Base-by-base conservation (phyloP, 495 filamentous ascomycete genomes). In the Hypoxylon lenormandii region DNA sequence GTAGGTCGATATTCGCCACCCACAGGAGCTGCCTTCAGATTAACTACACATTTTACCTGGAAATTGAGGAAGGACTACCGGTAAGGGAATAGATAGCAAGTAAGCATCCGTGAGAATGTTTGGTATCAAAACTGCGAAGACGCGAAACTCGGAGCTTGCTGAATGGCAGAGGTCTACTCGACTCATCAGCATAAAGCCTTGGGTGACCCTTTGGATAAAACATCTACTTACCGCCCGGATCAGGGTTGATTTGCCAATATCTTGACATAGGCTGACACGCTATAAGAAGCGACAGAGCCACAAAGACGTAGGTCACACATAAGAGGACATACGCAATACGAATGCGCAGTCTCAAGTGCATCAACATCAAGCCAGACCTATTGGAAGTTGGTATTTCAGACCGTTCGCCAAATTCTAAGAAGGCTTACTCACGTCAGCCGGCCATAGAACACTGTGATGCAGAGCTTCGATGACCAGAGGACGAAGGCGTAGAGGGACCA, bases 401-500 rank as follows among this genome's bases (percentile, higher is more conserved):
- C 28, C 13, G 15, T 37, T 13, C 23, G 19, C n/a, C 26, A 11
- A 10, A 16, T 13, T 6, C 19, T 6, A 7, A 45, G 53, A 43
- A 33, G 30, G 6, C 5, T 15, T 66, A 80, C 72, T 71, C 84
- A 83, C 49, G 86, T 89, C 30, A 90, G 79, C 57, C 86, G 79
- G 12, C 83, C 80, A 62, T 87, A 90, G 61, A 89, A 89, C 15
- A 83, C 73, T 28, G 82, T 81, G 80, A 88, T 83, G 66, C 85
- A 83, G 0, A 83, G 75, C 70, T 89, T 89, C 61, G 89, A 48
- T 21, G 80, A 64, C 85, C 86, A 89, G 6, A 89, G 65, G 18
- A 88, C 57, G 10, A 83, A 76, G 0, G 84, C 85, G 55, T 89
- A 90, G 2, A 83, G 66, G 10, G 82, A 84, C 86, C 86, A 88